Base-by-base conservation (phyloP, 371 early-diverging fungal genomes). In the Rozella allomycis region DNA sequence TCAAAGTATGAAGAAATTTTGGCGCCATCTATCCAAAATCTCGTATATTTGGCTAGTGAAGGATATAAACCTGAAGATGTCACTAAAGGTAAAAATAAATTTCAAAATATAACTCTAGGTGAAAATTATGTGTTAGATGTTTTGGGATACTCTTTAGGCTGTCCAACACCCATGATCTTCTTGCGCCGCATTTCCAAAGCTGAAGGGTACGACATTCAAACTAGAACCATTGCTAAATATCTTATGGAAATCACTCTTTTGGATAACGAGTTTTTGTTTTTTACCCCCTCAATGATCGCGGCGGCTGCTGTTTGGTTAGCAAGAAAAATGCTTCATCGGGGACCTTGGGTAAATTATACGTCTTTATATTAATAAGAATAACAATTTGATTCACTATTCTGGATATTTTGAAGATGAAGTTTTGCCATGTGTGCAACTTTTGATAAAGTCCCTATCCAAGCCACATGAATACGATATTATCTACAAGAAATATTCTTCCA, bases 1-100 rank as follows among this genome's bases (percentile, higher is more conserved):
- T 57, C 83, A 41, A 99, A 99, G 51, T 87, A 85, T 55, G 97
- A 98, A 61, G 98, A 98, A 50, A 72, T 85, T 25, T 48, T 65
- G 17, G 60, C 74, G 0, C 96, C 90, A 11, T 64, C 72, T 4
- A 46, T 91, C 19, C 46, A 64, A 31, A 73, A 82, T 46, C 78
- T 83, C 46, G 50, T 76, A 12, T 76, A 58, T 43, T 71, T 81
- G 64, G 63, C 80, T 1, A 83, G 77, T 41, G 64, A 64, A 13
- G 67, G 62, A 19, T 75, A 77, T 44, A 55, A 57, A 2, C 74
- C 71, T 28, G 72, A 74, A 14, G 86, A 94, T 46, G 60, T 93
- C 18, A 45, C 78, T 31, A 60, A 65, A 26, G 85, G 87, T 7
- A n/a, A n/a, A n/a, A n/a, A n/a, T n/a, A 55, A 57, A 2, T 74